These are phyloP conservation scores for Aspergillus texensis DNA, from an alignment of 2,329 filamentous ascomycete genomes.

Conservation along the genomic window DNA sequence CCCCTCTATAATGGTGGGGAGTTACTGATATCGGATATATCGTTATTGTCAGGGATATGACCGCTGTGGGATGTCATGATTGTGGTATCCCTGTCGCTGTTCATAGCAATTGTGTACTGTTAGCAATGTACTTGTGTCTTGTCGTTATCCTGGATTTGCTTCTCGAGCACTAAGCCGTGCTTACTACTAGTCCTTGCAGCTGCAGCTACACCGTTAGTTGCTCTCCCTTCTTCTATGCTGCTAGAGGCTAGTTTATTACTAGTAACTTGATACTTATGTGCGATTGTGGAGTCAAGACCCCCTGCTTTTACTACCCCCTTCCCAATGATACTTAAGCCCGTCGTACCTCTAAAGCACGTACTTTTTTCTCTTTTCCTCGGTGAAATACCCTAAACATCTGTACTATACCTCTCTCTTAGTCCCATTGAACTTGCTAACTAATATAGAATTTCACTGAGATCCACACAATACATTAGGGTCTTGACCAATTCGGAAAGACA, in stretches of 20 bases:
- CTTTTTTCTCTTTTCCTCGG: not conserved
- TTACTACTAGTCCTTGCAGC: not conserved
- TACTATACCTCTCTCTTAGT: not conserved
- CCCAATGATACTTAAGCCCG: not conserved
- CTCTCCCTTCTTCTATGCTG: not conserved
- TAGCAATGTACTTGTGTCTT: not conserved
- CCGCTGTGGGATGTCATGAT: not conserved
- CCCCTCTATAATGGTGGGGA: not conserved
- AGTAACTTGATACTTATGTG: not conserved
- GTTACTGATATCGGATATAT: not conserved
- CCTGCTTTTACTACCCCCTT: not conserved
- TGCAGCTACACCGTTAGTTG: not conserved
- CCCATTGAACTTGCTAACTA: not conserved
- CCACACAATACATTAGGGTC: not conserved
- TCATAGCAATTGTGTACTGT: not conserved
- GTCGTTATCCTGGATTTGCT: not conserved
- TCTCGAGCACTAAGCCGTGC: not conserved
- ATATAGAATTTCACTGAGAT: not conserved
- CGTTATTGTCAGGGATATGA: not conserved
- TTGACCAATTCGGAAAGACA: not conserved
- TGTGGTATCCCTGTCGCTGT: not conserved
- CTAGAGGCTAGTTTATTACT: not conserved
- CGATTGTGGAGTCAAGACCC: not conserved
- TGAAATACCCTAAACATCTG: not conserved
- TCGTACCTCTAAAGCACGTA: not conserved